Conservation (phyloP, 2,329 filamentous ascomycete genomes). For the Mycogone perniciosa region DNA sequence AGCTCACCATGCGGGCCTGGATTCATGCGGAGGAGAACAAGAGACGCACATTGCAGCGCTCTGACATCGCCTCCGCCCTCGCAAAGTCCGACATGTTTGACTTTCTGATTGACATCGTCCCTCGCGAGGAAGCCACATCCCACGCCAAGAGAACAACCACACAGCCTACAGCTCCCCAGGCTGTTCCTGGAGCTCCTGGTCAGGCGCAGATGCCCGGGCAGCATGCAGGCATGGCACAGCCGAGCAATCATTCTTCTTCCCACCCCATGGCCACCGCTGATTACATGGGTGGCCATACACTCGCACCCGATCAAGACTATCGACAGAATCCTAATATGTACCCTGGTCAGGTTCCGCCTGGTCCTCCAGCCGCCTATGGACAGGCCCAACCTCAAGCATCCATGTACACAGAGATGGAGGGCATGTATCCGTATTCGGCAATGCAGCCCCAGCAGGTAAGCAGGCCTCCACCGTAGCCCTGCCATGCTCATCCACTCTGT, state of each 20-base stretch:
- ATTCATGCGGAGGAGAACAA: conserved; percentile 99
- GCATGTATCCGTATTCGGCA: conserved; percentile 76
- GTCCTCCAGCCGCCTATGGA: conserved; percentile 65
- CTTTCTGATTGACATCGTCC: conserved; percentile 97
- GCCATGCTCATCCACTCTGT: conserved; percentile 13
- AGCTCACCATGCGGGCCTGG: conserved; percentile 98
- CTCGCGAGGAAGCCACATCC: conserved; percentile 82
- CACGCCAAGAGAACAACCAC: conserved; percentile 70
- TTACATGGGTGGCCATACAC: conserved; percentile 58
- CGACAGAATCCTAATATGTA: conserved; percentile 77
- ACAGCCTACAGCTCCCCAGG: conserved; percentile 38
- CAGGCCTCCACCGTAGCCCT: conserved; percentile 11
- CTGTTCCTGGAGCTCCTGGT: conserved; percentile 42
- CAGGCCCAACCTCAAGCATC: conserved; percentile 60
- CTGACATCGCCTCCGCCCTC: conserved; percentile 90
- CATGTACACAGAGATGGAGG: conserved; percentile 76
- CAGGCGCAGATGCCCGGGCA: conserved; percentile 49
- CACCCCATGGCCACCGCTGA: conserved; percentile 55
- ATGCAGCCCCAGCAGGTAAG: conserved; percentile 80
- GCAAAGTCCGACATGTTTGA: conserved; percentile 99
- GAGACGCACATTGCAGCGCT: conserved; percentile 86
- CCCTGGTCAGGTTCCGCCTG: conserved; percentile 67
- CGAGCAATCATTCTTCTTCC: conserved; percentile 49
- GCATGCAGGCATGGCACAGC: conserved; percentile 43
- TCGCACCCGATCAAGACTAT: conserved; percentile 70